Percentiles rank a stretch among this genome's conserved stretches.
phyloP scores from a whole-genome alignment of 306 rosid species.

The Adenanthera pavonina region DNA sequence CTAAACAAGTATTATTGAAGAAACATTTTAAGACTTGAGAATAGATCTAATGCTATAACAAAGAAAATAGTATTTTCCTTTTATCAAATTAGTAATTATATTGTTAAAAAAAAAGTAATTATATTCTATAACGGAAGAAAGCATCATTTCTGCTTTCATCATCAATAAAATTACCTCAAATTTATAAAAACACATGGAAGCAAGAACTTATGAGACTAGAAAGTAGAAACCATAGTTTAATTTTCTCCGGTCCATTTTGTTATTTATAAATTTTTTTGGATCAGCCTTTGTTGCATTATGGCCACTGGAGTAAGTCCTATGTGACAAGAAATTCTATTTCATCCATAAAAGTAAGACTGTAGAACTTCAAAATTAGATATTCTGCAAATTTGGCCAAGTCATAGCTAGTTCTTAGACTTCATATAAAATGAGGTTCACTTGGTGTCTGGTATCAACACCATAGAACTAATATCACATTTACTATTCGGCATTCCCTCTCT shows the following conservation, averaged over 20 bases:
- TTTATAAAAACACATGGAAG: neutral
- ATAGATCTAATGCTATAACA: neutral
- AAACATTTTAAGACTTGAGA: neutral
- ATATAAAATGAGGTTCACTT: neutral
- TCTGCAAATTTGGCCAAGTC: neutral
- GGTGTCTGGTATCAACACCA: neutral
- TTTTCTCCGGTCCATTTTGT: neutral
- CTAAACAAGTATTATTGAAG: neutral
- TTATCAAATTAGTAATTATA: neutral
- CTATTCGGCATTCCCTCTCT: neutral
- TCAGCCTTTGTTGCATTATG: neutral
- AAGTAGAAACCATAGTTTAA: neutral
- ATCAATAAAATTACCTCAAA: neutral
- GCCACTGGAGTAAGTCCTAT: neutral
- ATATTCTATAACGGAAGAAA: neutral
- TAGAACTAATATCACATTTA: neutral
- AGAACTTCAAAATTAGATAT: neutral
- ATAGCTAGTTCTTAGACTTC: neutral
- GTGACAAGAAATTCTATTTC: neutral
- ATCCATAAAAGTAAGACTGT: neutral
- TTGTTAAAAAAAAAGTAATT: no score
- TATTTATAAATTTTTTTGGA: neutral
- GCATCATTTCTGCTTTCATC: neutral
- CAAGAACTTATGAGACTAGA: neutral
- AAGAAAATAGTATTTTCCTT: neutral